Conservation (phyloP, 192 early-diverging fungal species). For the Entomortierella parvispora region DNA sequence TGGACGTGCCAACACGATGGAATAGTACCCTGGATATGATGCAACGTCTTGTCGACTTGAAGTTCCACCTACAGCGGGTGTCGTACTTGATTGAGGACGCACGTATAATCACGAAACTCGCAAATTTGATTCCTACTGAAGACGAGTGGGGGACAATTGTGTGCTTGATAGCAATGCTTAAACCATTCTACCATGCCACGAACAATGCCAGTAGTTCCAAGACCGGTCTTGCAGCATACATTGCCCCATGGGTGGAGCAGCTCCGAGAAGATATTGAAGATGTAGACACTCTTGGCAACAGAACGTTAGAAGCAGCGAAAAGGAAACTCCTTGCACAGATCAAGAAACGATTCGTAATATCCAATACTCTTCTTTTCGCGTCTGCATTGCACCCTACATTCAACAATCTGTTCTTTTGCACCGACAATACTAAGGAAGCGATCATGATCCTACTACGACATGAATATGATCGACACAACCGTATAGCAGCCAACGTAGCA, state of each 20-base stretch:
- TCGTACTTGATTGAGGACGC: no score
- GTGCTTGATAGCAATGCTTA: no score
- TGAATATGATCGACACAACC: no score
- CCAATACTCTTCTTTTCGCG: neutral
- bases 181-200: conserved; percentile 3
- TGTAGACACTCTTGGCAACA: neutral
- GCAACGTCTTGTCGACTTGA: neutral
- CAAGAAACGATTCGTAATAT: neutral
- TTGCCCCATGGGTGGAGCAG: conserved; percentile 1
- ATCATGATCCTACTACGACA: no score
- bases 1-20: conserved; percentile 1
- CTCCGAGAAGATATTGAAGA: neutral
- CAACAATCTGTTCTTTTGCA: conserved; percentile 2
- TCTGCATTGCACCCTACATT: conserved; percentile 7
- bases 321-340: neutral
- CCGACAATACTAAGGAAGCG: neutral
- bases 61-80: neutral
- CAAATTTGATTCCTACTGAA: no score
- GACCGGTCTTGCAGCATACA: conserved; percentile 1
- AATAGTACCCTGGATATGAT: conserved; percentile 2
- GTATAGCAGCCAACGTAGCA: no score
- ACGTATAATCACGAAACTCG: no score
- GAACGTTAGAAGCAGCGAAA: no score
- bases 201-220: neutral
- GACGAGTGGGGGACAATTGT: conserved; percentile 1